phyloP scores from a whole-genome alignment of 371 early-diverging fungal species.

The Apophysomyces elegans region DNA sequence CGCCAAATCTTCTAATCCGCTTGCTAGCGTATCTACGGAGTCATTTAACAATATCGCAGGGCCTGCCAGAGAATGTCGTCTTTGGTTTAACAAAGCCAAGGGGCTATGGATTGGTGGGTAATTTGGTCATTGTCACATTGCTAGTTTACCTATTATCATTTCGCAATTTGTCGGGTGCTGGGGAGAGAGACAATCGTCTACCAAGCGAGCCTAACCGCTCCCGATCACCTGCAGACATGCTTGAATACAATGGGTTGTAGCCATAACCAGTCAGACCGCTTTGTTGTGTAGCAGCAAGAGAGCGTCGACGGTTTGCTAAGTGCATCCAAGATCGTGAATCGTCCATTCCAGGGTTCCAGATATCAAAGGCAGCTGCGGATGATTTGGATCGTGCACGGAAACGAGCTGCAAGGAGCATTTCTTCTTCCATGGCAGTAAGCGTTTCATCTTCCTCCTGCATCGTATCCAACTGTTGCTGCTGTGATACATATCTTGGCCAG shows the following conservation, averaged over 20 bases:
- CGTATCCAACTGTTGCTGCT: conserved; percentile 25
- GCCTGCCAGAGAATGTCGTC: conserved; percentile 43
- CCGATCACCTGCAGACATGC: conserved; percentile 26
- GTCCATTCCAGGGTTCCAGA: conserved; percentile 39
- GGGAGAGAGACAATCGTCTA: conserved; percentile 41
- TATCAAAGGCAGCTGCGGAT: conserved; percentile 42
- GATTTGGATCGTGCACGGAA: conserved; percentile 43
- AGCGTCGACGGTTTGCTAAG: conserved; percentile 18
- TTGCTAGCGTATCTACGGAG: conserved; percentile 13
- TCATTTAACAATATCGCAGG: conserved; percentile 20
- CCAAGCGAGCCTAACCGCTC: conserved; percentile 27
- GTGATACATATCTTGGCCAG: conserved; percentile 15
- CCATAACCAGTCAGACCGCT: not conserved
- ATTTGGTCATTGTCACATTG: not conserved
- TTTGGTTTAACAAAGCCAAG: conserved; percentile 22
- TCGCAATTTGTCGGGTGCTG: conserved; percentile 21
- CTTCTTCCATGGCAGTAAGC: conserved; percentile 21
- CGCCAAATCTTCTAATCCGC: conserved; percentile 15
- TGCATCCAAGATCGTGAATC: conserved; percentile 17
- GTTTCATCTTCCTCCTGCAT: conserved; percentile 45
- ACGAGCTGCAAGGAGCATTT: conserved; percentile 24
- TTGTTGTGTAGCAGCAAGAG: conserved; percentile 10
- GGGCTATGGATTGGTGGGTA: conserved; percentile 4
- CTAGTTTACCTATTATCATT: conserved; percentile 15
- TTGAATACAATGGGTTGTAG: conserved; percentile 6